phyloP scores from a whole-genome alignment of 495 filamentous ascomycete species.

The Penicillium simplicissimum region DNA sequence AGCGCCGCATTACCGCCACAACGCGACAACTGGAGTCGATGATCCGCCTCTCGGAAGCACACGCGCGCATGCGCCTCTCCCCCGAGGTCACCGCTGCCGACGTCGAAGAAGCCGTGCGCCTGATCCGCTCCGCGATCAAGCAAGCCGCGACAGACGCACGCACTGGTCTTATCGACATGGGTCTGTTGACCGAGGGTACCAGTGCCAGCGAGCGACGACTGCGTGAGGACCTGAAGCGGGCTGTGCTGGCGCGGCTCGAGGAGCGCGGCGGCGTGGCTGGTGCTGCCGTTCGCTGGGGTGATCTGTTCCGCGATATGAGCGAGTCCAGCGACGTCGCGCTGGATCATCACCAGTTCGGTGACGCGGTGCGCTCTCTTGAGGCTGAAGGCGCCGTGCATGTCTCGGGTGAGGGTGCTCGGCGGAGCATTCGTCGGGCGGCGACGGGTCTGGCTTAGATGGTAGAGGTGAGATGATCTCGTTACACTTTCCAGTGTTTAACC shows the following conservation, averaged over 20 bases:
- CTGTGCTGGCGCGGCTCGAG: slow-evolving; percentile 70
- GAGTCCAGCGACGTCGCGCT: slow-evolving; percentile 74
- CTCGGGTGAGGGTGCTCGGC: slow-evolving; percentile 80
- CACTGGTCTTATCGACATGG: slow-evolving; percentile 96
- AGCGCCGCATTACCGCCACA: slow-evolving; percentile 96
- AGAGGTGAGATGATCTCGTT: not conserved
- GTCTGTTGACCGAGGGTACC: slow-evolving; percentile 87
- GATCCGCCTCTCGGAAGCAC: slow-evolving; percentile 94
- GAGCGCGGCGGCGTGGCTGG: slow-evolving; percentile 63
- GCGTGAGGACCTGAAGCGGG: slow-evolving; percentile 82
- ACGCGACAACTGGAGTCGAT: slow-evolving; percentile 95
- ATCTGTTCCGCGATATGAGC: slow-evolving; percentile 69
- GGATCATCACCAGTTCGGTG: slow-evolving; percentile 76
- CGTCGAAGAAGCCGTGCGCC: slow-evolving; percentile 85
- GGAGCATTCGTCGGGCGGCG: slow-evolving; percentile 67
- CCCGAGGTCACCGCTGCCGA: slow-evolving; percentile 73
- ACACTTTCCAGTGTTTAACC: not conserved
- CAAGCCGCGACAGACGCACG: slow-evolving; percentile 88
- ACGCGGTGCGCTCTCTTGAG: slow-evolving; percentile 77
- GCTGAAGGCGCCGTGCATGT: slow-evolving; percentile 82
- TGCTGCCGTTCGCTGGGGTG: slow-evolving; percentile 72
- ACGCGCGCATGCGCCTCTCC: slow-evolving; percentile 94
- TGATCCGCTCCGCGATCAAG: slow-evolving; percentile 95
- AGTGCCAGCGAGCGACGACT: slow-evolving; percentile 78
- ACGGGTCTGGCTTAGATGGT: slow-evolving; percentile 18